Conservation (phyloP, 805 yeast species). For the Kurtzmaniella fragi region DNA sequence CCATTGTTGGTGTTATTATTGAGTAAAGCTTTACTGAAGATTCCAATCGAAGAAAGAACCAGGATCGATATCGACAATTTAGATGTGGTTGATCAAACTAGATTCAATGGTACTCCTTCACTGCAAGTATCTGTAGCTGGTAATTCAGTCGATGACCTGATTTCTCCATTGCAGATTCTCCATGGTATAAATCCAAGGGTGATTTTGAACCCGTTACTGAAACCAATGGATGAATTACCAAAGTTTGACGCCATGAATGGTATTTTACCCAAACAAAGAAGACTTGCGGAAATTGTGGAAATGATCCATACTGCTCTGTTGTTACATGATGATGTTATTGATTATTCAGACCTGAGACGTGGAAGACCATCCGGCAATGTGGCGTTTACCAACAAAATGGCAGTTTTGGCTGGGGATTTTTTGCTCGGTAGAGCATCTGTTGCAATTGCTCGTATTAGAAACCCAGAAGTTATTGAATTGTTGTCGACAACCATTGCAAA, state of each 20-base stretch:
- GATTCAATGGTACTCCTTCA: conserved; percentile 51
- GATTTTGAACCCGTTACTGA: conserved; percentile 75
- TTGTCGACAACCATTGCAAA: conserved; percentile 95
- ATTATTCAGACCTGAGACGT: conserved; percentile 80
- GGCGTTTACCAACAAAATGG: conserved; percentile 96
- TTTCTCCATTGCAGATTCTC: conserved; percentile 77
- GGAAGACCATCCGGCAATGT: conserved; percentile 89
- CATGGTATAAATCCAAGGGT: conserved; percentile 89
- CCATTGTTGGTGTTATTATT: conserved; percentile 83
- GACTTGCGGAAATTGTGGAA: conserved; percentile 95
- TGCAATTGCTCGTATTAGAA: conserved; percentile 84
- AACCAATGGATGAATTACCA: conserved; percentile 71
- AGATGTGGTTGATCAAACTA: conserved; percentile 66
- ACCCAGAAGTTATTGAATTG: conserved; percentile 95
- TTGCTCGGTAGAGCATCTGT: conserved; percentile 94
- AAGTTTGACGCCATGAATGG: conserved; percentile 58
- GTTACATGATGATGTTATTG: conserved; percentile 96
- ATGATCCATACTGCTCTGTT: conserved; percentile 97
- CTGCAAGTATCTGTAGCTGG: conserved; percentile 49
- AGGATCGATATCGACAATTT: conserved; percentile 55
- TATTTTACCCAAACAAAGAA: conserved; percentile 87
- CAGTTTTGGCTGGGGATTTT: conserved; percentile 95
- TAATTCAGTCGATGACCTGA: conserved; percentile 52
- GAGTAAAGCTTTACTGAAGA: conserved; percentile 72
- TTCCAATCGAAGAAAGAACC: conserved; percentile 65